Conservation (phyloP, 202 grass and related monocot species). For the Panicum hallii region DNA sequence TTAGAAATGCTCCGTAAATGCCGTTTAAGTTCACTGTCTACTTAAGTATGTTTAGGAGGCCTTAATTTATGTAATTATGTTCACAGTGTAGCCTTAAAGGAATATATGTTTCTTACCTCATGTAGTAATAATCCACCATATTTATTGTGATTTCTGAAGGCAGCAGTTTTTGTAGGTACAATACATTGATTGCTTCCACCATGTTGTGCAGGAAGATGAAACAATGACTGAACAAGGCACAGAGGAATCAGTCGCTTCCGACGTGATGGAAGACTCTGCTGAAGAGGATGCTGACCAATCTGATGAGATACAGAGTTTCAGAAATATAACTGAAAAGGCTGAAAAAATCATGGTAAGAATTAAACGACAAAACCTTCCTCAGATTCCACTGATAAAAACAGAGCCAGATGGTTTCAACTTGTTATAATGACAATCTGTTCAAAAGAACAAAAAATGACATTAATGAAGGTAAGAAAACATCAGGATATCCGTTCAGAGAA, state of each 20-base stretch:
- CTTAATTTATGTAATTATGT: slow-evolving; percentile 25
- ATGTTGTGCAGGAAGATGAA: slow-evolving; percentile 45
- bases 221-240: slow-evolving; percentile 28
- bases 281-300: slow-evolving; percentile 38
- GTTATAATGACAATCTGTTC: background rate
- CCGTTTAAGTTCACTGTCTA: slow-evolving; percentile 9
- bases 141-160: background rate
- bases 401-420: slow-evolving; percentile 32
- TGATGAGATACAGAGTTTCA: slow-evolving; percentile 48
- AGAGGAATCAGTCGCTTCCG: slow-evolving; percentile 25
- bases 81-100: background rate
- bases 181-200: background rate
- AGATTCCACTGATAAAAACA: slow-evolving; percentile 15
- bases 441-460: background rate
- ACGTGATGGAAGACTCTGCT: slow-evolving; percentile 14
- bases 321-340: slow-evolving; percentile 40
- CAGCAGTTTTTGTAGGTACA: slow-evolving; percentile 1
- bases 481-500: background rate
- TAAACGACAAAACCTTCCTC: background rate
- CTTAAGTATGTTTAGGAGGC: slow-evolving; percentile 20
- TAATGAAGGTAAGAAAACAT: slow-evolving; percentile 10
- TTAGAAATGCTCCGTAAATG: background rate
- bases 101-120: slow-evolving; percentile 4
- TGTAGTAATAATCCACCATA: background rate
- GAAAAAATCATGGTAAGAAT: slow-evolving; percentile 55